Base-by-base conservation (phyloP, 768 basidiomycete species). In the Hydnomerulius pinastri region DNA sequence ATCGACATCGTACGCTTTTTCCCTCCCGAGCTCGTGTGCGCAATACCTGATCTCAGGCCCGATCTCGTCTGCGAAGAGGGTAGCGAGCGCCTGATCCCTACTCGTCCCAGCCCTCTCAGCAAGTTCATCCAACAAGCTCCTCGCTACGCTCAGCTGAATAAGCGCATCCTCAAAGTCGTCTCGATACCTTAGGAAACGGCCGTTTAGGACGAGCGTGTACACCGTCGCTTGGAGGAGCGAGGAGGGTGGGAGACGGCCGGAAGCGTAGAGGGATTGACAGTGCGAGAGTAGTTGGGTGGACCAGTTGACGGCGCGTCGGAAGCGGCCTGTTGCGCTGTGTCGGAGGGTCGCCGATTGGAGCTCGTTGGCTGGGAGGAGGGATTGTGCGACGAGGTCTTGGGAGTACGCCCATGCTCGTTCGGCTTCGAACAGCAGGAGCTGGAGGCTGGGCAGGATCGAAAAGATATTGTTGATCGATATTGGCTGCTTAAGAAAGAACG, bases 341-440 rank as follows among this genome's bases (percentile, higher is more conserved):
- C 87, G 80, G 51, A 88, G 74, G 13, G 84, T 70, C 24, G 77
- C 73, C 13, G 84, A 75, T 12, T 76, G 75, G 18, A 73, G 72
- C 39, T 77, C 67, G 60, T 82, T 81, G 17, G 74, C 72, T 44
- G 80, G 77, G 44, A 77, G 68, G n/a, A 76, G 63, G 17, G 85
- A 73, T 40, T 78, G 71, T 2, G 76, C 64, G 18, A 74, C 66
- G 37, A 95, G 81, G 46, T 91, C 90, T 66, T 95, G 91, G 4
- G 93, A 85, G 68, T 93, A 84, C 1, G 90, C 85, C 85, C 93
- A 93, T 25, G 92, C 90, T 37, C 96, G 84, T 66, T 98, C 96
- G 8, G 92, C 82, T 65, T 97, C 92, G 61, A 94, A 86, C 8
- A 98, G 77, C 39, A 94, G 72, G 10, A 97, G 78, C 59, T 95